Evolutionary conservation across 1,139 yeast species (phyloP).

Genomic region (Yamadazyma kanchanaburiensis): DNA sequence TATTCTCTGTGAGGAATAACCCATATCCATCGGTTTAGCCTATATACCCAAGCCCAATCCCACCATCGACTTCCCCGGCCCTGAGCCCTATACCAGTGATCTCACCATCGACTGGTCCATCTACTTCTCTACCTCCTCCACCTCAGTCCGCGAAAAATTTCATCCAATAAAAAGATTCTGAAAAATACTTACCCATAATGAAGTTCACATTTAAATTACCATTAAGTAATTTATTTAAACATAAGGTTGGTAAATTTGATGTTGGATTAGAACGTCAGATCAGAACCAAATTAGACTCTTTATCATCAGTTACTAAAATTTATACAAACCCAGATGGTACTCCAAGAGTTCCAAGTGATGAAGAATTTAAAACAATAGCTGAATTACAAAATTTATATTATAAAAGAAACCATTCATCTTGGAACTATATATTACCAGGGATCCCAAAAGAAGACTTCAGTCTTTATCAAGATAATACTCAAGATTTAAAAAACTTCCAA

Average conservation of each 20-base stretch:
- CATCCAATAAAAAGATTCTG: constrained; percentile 18
- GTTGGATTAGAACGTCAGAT: constrained; percentile 41
- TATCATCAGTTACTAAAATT: constrained; percentile 56
- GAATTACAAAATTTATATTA: constrained; percentile 63
- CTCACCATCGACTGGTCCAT: too few species aligned
- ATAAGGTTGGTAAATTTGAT: constrained; percentile 39
- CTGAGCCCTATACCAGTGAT: too few species aligned
- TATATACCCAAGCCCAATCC: too few species aligned
- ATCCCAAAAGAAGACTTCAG: constrained; percentile 53
- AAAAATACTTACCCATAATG: constrained; percentile 22
- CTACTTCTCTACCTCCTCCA: too few species aligned
- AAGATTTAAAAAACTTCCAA: constrained; percentile 58
- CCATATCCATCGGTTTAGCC: too few species aligned
- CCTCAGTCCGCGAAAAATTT: constrained; percentile 6
- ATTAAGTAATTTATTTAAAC: constrained; percentile 36
- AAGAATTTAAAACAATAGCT: constrained; percentile 72
- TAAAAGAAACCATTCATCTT: constrained; percentile 56
- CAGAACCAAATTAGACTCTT: constrained; percentile 40
- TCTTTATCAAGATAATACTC: constrained; percentile 60
- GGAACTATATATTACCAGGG: constrained; percentile 59
- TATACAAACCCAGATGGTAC: constrained; percentile 80
- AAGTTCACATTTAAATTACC: constrained; percentile 45
- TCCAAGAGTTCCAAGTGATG: constrained; percentile 66
- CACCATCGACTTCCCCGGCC: too few species aligned
- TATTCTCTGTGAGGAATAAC: too few species aligned